Evolutionary conservation across 176 grass and related monocot species (phyloP).

Genomic region (Rhynchospora tenuis): DNA sequence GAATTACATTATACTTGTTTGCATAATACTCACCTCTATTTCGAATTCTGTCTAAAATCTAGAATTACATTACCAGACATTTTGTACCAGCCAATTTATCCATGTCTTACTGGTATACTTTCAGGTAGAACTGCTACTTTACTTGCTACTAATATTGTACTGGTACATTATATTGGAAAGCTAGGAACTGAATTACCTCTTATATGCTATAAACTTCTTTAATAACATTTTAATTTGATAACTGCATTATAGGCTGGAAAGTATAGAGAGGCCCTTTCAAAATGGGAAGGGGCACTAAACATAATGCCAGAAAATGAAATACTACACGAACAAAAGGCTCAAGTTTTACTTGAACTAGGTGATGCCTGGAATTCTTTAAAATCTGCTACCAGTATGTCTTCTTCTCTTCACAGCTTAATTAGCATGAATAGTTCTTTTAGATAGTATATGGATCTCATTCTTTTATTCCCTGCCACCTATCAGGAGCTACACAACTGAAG

Average conservation of each 20-base stretch:
- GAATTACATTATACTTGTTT: too few relatives aligned
- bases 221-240: background rate
- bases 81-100: background rate
- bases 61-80: background rate
- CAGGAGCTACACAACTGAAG: constrained; percentile 78
- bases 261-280: constrained; percentile 74
- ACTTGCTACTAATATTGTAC: background rate
- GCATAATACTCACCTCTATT: background rate
- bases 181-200: background rate
- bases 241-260: constrained; percentile 56
- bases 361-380: constrained; percentile 78
- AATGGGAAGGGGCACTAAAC: constrained; percentile 74
- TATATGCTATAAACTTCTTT: background rate
- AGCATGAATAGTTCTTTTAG: background rate
- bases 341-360: constrained; percentile 78
- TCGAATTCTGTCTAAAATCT: background rate
- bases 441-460: constrained; percentile 19
- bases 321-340: constrained; percentile 80
- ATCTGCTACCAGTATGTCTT: constrained; percentile 59
- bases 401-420: background rate
- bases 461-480: constrained; percentile 27
- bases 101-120: background rate
- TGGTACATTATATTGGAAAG: background rate
- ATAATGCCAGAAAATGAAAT: constrained; percentile 61
- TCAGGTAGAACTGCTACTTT: background rate